A percentile compares a stretch with the other conserved stretches of the same genome.
phyloP scores from a whole-genome alignment of 371 early-diverging fungal genomes.

The Mortierella polycephala region DNA sequence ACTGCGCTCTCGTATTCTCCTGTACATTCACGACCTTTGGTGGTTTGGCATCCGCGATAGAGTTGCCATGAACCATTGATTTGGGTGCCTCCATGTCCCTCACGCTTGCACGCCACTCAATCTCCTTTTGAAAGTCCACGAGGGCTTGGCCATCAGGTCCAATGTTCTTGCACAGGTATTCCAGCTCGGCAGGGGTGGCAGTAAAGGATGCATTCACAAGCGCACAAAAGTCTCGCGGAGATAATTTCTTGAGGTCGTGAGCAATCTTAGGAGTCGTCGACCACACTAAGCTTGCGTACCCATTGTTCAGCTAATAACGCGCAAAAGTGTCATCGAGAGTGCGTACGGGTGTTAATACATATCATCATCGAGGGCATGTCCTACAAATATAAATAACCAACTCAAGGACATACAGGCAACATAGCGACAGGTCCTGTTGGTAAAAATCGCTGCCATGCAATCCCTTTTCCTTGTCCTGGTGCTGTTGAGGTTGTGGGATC shows the following conservation, averaged over 20 bases:
- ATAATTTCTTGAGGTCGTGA: slow-evolving; percentile 67
- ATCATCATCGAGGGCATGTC: not conserved
- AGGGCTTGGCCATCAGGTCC: slow-evolving; percentile 53
- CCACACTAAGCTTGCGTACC: slow-evolving; percentile 92
- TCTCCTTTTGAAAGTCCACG: slow-evolving; percentile 68
- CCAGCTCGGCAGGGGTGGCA: slow-evolving; percentile 76
- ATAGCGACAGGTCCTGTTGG: slow-evolving; percentile 95
- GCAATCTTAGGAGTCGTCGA: slow-evolving; percentile 77
- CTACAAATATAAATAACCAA: not conserved
- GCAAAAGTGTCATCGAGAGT: not conserved
- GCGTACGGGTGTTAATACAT: not conserved
- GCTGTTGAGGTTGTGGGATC: slow-evolving; percentile 63
- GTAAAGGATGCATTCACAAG: slow-evolving; percentile 88
- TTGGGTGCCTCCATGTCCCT: slow-evolving; percentile 56
- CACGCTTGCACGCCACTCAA: slow-evolving; percentile 68
- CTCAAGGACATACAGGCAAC: slow-evolving; percentile 74
- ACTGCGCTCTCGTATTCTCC: slow-evolving; percentile 79
- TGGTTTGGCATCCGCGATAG: slow-evolving; percentile 51
- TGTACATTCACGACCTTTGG: slow-evolving; percentile 74
- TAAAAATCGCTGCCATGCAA: slow-evolving; percentile 94
- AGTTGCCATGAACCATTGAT: slow-evolving; percentile 28
- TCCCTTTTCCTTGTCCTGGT: slow-evolving; percentile 36
- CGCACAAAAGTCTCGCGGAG: slow-evolving; percentile 69
- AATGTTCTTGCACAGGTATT: slow-evolving; percentile 73
- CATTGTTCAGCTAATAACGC: slow-evolving; percentile 59